Base-by-base conservation (phyloP, 2,329 filamentous ascomycete genomes). In the Fusarium sp. region DNA sequence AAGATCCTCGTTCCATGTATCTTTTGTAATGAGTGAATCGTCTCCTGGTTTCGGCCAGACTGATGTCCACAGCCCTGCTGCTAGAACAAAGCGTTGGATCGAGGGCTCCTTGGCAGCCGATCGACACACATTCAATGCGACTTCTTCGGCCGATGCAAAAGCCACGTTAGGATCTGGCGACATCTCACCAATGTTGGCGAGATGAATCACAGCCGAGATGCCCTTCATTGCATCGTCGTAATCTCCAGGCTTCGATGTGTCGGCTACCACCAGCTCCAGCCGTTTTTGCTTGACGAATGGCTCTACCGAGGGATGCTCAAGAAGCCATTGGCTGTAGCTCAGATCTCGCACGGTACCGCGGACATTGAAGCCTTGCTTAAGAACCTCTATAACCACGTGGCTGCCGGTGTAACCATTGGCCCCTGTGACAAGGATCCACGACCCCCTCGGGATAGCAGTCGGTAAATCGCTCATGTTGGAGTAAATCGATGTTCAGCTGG, bases 361-460 rank as follows among this genome's bases (percentile, higher is more conserved):
- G 3, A 72, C 70, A 6, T 72, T 71, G 40, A 62, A 72, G 0
- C 56, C 70, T 10, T 56, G 62, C 7, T 57, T 71, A 2, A 72
- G 44, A 1, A 72, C 39, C 20, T 72, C 70, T 4, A 62, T 71
- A 0, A 65, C 65, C 13, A 72, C 62, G 27, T 72, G 70, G 23
- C 70, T 62, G 2, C 67, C 70, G 0, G 62, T 72, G 44, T 72
- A 57, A 9, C 70, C 61, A 14, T 69, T 72, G 2, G 67, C 70
- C 49, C 54, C 70, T 2, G 65, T 71, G 4, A 72, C 70, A 10
- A 72, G 65, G 14, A 72, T 54, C 67, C 67, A 69, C 9, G 70
- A 72, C 3, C 65, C 67, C 17, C 50, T n/a, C 3, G 70, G 62
- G 10, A 72, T 72, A 7, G 59, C 59, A 10, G 67, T 70, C 0